Evolutionary conservation across 805 yeast species (phyloP).

Genomic region (Jamesozyma jinghongensis): DNA sequence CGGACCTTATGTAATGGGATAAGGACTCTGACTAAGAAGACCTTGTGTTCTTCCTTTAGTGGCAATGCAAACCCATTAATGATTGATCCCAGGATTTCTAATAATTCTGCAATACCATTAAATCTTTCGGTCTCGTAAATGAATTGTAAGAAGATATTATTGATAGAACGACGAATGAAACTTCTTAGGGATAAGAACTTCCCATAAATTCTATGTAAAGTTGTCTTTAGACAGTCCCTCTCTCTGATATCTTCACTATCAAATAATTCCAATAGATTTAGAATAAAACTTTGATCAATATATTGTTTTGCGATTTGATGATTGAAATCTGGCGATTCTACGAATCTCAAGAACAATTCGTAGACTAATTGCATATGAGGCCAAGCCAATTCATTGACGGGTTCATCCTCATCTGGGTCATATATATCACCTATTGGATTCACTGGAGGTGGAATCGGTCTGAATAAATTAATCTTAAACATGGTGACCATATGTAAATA

Average conservation of each 20-base stretch:
- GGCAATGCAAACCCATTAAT: slow-evolving; percentile 98
- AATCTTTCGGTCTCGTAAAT: slow-evolving; percentile 92
- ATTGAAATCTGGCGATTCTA: slow-evolving; percentile 90
- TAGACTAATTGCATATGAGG: slow-evolving; percentile 97
- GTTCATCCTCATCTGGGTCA: slow-evolving; percentile 99
- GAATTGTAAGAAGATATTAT: slow-evolving; percentile 86
- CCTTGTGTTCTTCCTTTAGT: slow-evolving; percentile 92
- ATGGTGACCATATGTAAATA: slow-evolving; percentile 79
- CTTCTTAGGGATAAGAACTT: slow-evolving; percentile 84
- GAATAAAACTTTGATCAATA: slow-evolving; percentile 84
- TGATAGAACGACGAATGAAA: slow-evolving; percentile 83
- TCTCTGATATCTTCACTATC: slow-evolving; percentile 96
- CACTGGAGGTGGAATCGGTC: slow-evolving; percentile 97
- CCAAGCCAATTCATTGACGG: slow-evolving; percentile 94
- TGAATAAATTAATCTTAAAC: slow-evolving; percentile 81
- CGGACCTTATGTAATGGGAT: slow-evolving; percentile 90
- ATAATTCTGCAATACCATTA: slow-evolving; percentile 89
- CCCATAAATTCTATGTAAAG: slow-evolving; percentile 92
- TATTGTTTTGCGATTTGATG: slow-evolving; percentile 88
- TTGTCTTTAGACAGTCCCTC: slow-evolving; percentile 89
- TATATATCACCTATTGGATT: slow-evolving; percentile 93
- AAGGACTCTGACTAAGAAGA: slow-evolving; percentile 74
- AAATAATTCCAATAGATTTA: slow-evolving; percentile 74
- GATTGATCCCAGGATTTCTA: slow-evolving; percentile 91
- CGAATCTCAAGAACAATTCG: slow-evolving; percentile 85